phyloP scores from a whole-genome alignment of 2,329 filamentous ascomycete genomes.

The Fusarium palustre region DNA sequence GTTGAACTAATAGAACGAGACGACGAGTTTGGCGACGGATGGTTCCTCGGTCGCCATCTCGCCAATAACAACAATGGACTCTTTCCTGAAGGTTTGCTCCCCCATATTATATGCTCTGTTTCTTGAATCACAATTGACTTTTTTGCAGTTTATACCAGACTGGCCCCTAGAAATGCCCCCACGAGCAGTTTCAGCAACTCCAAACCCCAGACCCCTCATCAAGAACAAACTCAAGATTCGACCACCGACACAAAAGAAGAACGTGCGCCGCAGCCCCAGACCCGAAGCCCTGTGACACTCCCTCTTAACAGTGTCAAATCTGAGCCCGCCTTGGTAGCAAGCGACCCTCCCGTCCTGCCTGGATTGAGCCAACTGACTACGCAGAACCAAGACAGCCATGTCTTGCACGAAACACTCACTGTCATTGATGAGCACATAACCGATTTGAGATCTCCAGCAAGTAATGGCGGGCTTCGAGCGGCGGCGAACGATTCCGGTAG shows the following conservation, averaged over 20 bases:
- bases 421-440: constrained; percentile 98
- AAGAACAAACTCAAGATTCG: constrained; percentile 49
- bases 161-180: constrained; percentile 61
- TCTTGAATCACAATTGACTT: constrained; percentile 40
- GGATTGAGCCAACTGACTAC: constrained; percentile 55
- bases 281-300: constrained; percentile 55
- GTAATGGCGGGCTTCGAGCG: constrained; percentile 63
- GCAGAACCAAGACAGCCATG: constrained; percentile 69
- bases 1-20: constrained; percentile 87
- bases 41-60: constrained; percentile 83
- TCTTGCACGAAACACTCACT: constrained; percentile 93
- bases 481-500: constrained; percentile 81
- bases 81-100: constrained; percentile 80
- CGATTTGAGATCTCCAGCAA: constrained; percentile 73
- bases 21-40: constrained; percentile 89
- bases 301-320: constrained; percentile 59
- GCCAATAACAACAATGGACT: constrained; percentile 79
- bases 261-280: constrained; percentile 51
- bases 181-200: constrained; percentile 48
- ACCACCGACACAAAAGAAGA: constrained; percentile 47
- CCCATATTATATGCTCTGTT: constrained; percentile 16
- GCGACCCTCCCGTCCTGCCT: constrained; percentile 44
- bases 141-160: constrained; percentile 69
- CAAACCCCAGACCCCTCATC: constrained; percentile 48
- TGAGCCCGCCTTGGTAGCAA: constrained; percentile 43